A percentile compares a stretch with the other conserved stretches of the same genome.
phyloP scores from a whole-genome alignment of 2,329 filamentous ascomycete genomes.

The Monosporascus sp. region DNA sequence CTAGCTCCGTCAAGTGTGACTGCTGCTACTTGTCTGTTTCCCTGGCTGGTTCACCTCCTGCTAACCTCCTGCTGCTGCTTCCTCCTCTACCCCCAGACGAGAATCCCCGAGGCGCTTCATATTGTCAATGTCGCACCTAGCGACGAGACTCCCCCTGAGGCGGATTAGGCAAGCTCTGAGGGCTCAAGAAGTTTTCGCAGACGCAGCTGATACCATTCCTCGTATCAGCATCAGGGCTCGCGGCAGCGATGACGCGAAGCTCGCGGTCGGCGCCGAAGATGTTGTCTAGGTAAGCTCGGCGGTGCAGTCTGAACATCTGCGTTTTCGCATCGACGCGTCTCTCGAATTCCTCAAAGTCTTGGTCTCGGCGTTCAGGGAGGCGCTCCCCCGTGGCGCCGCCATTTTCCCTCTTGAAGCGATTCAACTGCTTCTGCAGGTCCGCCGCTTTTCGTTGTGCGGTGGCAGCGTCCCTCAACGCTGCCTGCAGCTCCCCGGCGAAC shows the following conservation, averaged over 20 bases:
- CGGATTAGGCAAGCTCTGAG: background rate
- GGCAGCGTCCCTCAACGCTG: background rate
- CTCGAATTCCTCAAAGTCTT: slow-evolving; percentile 11
- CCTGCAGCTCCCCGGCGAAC: background rate
- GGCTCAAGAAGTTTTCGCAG: background rate
- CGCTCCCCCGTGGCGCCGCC: slow-evolving; percentile 2
- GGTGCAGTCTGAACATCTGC: slow-evolving; percentile 13
- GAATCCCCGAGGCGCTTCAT: too few relatives aligned
- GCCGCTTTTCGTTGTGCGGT: background rate
- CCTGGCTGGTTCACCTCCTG: too few relatives aligned
- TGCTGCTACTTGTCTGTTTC: too few relatives aligned
- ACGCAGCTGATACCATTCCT: background rate
- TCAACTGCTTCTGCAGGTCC: slow-evolving; percentile 1
- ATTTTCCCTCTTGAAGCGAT: slow-evolving; percentile 5
- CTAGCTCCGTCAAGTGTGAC: too few relatives aligned
- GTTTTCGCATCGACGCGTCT: slow-evolving; percentile 7
- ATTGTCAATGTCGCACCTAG: too few relatives aligned
- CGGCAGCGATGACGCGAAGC: slow-evolving; percentile 3
- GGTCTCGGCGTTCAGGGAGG: background rate
- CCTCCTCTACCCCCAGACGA: too few relatives aligned
- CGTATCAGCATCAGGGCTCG: slow-evolving; percentile 1
- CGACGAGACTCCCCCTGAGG: background rate
- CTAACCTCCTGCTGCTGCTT: too few relatives aligned
- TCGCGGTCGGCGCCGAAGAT: slow-evolving; percentile 6
- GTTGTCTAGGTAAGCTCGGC: slow-evolving; percentile 6